phyloP scores from a whole-genome alignment of 352 stramenopile genomes.

The Thalassiosira hispida region DNA sequence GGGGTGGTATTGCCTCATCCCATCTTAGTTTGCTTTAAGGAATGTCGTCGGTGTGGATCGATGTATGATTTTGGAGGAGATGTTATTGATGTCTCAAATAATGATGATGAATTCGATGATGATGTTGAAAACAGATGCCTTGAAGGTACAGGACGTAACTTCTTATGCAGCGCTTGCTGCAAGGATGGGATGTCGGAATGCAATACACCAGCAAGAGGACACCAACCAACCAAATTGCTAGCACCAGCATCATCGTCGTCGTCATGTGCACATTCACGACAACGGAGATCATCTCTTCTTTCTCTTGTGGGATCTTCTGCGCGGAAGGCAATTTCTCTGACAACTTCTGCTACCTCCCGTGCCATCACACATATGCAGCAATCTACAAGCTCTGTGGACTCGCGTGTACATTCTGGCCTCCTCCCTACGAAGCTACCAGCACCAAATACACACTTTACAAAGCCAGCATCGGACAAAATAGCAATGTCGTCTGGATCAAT shows the following conservation, averaged over 20 bases:
- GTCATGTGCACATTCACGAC: background rate
- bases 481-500: conserved; percentile 50
- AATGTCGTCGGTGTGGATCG: conserved; percentile 24
- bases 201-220: no score
- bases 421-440: no score
- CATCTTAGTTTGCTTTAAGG: conserved; percentile 59
- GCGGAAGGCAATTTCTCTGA: conserved; percentile 33
- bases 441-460: background rate
- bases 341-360: conserved; percentile 14
- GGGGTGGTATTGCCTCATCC: conserved; percentile 78
- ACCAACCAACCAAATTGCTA: background rate
- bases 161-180: background rate
- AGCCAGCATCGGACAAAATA: background rate
- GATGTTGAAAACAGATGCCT: background rate
- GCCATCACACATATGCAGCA: conserved; percentile 4
- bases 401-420: no score
- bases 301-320: conserved; percentile 46
- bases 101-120: background rate
- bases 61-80: conserved; percentile 23
- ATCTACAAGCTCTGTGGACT: no score
- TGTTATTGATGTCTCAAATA: conserved; percentile 20
- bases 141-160: no score
- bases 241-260: background rate
- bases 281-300: conserved; percentile 26
- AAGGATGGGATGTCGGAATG: background rate